These are phyloP conservation scores for Floccularia luteovirens DNA, from an alignment of 768 basidiomycete genomes.

Conservation along the genomic window DNA sequence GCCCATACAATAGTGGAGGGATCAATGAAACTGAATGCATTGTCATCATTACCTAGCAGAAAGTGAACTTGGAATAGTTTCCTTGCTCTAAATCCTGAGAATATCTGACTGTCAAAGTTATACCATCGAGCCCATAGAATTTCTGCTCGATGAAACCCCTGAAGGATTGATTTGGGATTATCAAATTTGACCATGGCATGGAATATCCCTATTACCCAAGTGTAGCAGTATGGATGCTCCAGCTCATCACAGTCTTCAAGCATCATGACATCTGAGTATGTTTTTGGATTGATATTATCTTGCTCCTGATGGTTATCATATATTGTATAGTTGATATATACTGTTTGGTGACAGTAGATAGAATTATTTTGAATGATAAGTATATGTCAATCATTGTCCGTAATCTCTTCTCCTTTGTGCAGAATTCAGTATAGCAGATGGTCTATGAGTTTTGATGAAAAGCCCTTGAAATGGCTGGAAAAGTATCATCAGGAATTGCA, in stretches of 20 bases:
- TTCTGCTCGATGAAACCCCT: not conserved
- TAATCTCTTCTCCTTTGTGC: not conserved
- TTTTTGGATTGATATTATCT: conserved; percentile 5
- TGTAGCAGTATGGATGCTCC: conserved; percentile 2
- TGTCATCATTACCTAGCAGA: not conserved
- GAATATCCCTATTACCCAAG: conserved; percentile 11
- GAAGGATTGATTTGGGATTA: not conserved
- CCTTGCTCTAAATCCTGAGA: not conserved
- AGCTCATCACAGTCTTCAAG: conserved; percentile 3
- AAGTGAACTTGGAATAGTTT: not conserved
- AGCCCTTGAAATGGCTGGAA: no score
- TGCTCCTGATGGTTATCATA: conserved; percentile 7
- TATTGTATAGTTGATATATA: conserved; percentile 18
- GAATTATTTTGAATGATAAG: conserved; percentile 11
- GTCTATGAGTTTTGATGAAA: no score
- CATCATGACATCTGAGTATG: conserved; percentile 5
- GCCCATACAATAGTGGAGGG: conserved; percentile 29
- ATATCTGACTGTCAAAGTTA: not conserved
- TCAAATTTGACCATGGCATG: conserved; percentile 9
- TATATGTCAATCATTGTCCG: conserved; percentile 10
- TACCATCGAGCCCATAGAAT: not conserved
- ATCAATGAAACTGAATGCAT: conserved; percentile 39
- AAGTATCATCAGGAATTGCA: no score
- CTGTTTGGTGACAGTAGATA: conserved; percentile 9
- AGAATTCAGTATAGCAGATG: no score